Base-by-base conservation (phyloP, 495 filamentous ascomycete species). In the Hypoxylon perforatum region DNA sequence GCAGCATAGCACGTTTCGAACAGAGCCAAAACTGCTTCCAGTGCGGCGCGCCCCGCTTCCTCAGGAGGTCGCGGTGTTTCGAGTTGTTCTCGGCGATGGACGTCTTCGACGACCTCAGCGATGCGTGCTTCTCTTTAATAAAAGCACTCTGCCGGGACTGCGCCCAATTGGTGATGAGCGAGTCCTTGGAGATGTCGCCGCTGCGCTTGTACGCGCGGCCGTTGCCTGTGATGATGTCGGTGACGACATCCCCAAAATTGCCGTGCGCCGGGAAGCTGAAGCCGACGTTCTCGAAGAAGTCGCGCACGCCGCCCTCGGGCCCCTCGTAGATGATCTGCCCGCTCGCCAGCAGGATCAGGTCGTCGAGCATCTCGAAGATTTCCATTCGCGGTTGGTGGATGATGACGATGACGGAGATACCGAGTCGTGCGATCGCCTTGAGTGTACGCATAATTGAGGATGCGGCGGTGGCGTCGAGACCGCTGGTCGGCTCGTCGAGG, bases 401-500 rank as follows among this genome's bases (percentile, higher is more conserved):
- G 50, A 81, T 80, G 41, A 76, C 73, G 60, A 83, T 80, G 33
- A 81, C 78, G 11, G 81, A 78, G 17, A 82, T 80, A 10, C 81
- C 81, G 9, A 82, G 73, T 15, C 76, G 70, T 9, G 75, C 75
- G 55, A 83, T 77, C 3, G 80, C 79, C 50, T 77, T 76, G 8
- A 83, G 70, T 1, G 80, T 77, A 1, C 76, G 70, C 78, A 90
- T 84, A 61, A 89, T 87, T 21, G 84, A 86, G 18, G 81, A 85
- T 10, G 87, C 87, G 35, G 84, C 81, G 9, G 87, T 88, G 0
- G 86, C 85, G 67, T 90, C 88, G 9, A 90, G 80, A 17, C 87
- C 87, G 10, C 84, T 87, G 0, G 87, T 90, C 0, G 87, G 87
- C 62, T 89, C 87, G 57, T 89, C 88, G 58, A 89, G 76, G 70